phyloP scores from a whole-genome alignment of 805 yeast genomes.

The Pichia phayaonensis region DNA sequence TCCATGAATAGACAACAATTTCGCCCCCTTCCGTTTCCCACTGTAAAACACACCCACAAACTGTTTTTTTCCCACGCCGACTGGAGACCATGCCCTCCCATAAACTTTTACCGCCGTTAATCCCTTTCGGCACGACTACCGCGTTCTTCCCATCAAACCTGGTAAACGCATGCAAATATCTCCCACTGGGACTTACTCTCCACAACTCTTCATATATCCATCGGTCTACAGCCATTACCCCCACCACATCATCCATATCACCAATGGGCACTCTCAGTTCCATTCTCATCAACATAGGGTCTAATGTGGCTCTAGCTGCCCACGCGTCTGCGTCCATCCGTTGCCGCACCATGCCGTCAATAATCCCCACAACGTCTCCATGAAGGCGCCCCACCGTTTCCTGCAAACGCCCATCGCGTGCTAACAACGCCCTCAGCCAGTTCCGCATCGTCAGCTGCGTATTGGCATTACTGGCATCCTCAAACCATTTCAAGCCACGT shows the following conservation, averaged over 20 bases:
- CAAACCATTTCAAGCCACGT: constrained; percentile 50
- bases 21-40: not conserved
- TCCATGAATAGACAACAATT: not conserved
- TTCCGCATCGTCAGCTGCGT: constrained; percentile 51
- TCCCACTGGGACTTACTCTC: not conserved
- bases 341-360: not conserved
- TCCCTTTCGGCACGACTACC: not conserved
- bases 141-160: not conserved
- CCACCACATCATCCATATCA: not conserved
- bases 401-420: not conserved
- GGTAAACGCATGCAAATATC: not conserved
- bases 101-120: not conserved
- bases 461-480: constrained; percentile 58
- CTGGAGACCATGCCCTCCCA: not conserved
- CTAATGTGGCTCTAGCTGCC: not conserved
- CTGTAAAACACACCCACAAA: not conserved
- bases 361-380: not conserved
- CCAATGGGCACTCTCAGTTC: not conserved
- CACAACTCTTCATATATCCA: not conserved
- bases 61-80: not conserved
- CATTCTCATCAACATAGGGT: not conserved
- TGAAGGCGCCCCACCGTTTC: not conserved
- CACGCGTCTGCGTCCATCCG: not conserved
- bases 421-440: not conserved
- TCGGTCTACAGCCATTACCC: not conserved